These are phyloP conservation scores for Camellia granthamiana DNA, from an alignment of 148 eudicot genomes.

Conservation along the genomic window DNA sequence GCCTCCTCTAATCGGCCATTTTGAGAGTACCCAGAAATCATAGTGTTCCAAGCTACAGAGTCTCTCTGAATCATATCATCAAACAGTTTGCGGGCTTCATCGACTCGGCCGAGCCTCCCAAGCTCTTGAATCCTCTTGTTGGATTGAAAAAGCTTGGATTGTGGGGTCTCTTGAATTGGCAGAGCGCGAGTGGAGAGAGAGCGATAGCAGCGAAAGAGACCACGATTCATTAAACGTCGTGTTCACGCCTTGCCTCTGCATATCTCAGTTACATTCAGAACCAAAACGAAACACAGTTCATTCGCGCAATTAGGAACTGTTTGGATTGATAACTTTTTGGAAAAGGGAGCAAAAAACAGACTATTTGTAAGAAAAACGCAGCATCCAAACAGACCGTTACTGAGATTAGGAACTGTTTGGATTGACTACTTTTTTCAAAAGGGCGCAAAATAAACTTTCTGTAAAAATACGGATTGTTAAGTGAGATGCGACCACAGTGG, in stretches of 20 bases:
- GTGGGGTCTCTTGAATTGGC: not conserved
- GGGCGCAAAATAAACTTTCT: too few relatives aligned
- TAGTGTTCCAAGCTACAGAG: slow-evolving; percentile 46
- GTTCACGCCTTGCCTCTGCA: not conserved
- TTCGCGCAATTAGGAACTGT: too few relatives aligned
- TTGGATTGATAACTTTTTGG: too few relatives aligned
- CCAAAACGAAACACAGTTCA: too few relatives aligned
- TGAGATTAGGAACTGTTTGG: too few relatives aligned
- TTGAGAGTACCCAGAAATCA: too few relatives aligned
- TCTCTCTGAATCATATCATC: slow-evolving; percentile 34
- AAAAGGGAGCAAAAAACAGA: too few relatives aligned
- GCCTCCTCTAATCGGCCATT: too few relatives aligned
- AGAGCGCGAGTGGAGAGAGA: slow-evolving; percentile 17
- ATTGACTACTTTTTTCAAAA: too few relatives aligned
- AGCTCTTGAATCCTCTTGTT: slow-evolving; percentile 30
- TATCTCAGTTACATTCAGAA: not conserved
- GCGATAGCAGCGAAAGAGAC: slow-evolving; percentile 1
- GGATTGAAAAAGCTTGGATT: slow-evolving; percentile 19
- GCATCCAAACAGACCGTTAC: not conserved
- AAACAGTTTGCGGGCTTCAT: slow-evolving; percentile 46
- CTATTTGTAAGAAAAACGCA: not conserved
- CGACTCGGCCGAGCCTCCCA: slow-evolving; percentile 34
- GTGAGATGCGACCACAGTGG: not conserved
- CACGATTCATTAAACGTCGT: slow-evolving; percentile 21
- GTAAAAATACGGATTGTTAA: too few relatives aligned